Evolutionary conservation across 2,329 filamentous ascomycete genomes (phyloP).

Genomic region (Parascedosporium putredinis): DNA sequence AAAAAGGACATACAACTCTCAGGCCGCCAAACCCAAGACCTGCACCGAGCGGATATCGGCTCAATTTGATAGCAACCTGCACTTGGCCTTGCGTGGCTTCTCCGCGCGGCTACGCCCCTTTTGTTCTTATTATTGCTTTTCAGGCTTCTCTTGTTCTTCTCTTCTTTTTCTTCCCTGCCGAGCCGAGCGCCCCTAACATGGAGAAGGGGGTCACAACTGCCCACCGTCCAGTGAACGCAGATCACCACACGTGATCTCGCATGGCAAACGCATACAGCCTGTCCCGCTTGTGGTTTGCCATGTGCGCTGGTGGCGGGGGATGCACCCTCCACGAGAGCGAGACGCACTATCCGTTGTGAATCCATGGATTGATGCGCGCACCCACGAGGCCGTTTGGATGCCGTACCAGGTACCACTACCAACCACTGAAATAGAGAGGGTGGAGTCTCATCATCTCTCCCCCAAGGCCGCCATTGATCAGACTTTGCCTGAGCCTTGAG

Average conservation of each 20-base stretch:
- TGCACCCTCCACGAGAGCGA: not conserved
- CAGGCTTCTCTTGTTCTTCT: not conserved
- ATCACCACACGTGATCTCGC: not conserved
- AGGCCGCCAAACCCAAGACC: too few species aligned
- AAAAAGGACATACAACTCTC: too few species aligned
- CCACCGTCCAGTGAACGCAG: too few species aligned
- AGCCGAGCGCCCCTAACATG: too few species aligned
- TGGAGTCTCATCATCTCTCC: not conserved
- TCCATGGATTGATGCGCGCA: not conserved
- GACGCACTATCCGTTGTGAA: too few species aligned
- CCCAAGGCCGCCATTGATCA: too few species aligned
- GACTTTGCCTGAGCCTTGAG: not conserved
- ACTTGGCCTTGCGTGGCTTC: too few species aligned
- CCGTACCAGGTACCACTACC: not conserved
- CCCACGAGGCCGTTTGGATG: not conserved
- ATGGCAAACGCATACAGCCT: too few species aligned
- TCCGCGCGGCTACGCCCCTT: not conserved
- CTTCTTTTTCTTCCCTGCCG: not conserved
- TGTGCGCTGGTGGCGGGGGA: slow-evolving; percentile 1
- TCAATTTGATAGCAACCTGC: too few species aligned
- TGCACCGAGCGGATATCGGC: too few species aligned
- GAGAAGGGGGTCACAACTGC: too few species aligned
- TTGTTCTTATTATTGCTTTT: not conserved
- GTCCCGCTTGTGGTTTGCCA: not conserved
- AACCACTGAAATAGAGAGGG: not conserved